Evolutionary conservation across 768 basidiomycete species (phyloP).

Genomic region (Amanita inopinata): DNA sequence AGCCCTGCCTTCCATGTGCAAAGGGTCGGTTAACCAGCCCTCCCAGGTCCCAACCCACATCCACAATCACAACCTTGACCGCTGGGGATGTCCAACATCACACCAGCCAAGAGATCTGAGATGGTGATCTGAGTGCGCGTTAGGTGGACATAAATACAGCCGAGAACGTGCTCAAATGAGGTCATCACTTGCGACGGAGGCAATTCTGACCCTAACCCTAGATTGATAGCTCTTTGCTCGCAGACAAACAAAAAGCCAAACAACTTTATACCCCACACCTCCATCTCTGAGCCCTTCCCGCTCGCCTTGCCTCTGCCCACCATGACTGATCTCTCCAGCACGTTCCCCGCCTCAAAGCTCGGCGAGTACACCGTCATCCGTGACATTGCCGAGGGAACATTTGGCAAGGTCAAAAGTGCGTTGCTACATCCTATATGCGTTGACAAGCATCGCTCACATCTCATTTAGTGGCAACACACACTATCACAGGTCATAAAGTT

Average conservation of each 20-base stretch:
- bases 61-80: too few species aligned
- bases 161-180: background rate
- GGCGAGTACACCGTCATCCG: conserved; percentile 85
- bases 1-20: too few species aligned
- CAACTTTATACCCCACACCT: conserved; percentile 21
- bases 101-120: too few species aligned
- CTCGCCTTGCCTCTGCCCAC: conserved; percentile 12
- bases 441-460: conserved; percentile 13
- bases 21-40: too few species aligned
- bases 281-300: conserved; percentile 17
- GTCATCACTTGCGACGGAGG: background rate
- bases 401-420: conserved; percentile 98
- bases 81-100: too few species aligned
- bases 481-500: conserved; percentile 89
- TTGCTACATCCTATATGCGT: conserved; percentile 14
- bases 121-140: too few species aligned
- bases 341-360: conserved; percentile 59
- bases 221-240: background rate
- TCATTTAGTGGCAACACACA: conserved; percentile 78
- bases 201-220: conserved; percentile 6
- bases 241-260: conserved; percentile 4
- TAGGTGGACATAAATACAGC: too few species aligned
- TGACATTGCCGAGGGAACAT: conserved; percentile 93
- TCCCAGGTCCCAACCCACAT: too few species aligned
- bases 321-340: conserved; percentile 23